Conservation (phyloP, 2,329 filamentous ascomycete genomes). For the Penicillium olsonii region DNA sequence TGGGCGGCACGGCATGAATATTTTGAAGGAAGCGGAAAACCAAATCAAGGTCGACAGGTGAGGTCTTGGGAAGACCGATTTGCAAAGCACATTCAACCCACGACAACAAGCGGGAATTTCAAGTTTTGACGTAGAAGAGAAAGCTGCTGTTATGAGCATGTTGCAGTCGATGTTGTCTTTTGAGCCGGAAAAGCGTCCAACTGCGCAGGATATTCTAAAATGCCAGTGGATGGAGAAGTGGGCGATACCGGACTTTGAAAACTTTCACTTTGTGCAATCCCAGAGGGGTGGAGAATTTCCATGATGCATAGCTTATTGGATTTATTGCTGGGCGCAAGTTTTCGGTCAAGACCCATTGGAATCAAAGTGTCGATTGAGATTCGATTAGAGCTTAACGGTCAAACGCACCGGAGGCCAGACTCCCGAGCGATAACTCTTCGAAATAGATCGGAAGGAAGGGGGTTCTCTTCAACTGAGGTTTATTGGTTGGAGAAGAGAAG, state of each 20-base stretch:
- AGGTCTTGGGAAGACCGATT: slow-evolving; percentile 17
- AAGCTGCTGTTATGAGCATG: slow-evolving; percentile 16
- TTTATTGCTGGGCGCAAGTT: too few species aligned
- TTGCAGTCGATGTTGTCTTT: slow-evolving; percentile 19
- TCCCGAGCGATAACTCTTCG: too few species aligned
- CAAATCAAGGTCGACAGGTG: slow-evolving; percentile 1
- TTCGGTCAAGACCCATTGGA: too few species aligned
- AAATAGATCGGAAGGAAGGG: too few species aligned
- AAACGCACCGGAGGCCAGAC: too few species aligned
- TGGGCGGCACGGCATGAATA: slow-evolving; percentile 15
- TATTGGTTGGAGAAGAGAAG: too few species aligned
- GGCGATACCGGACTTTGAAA: slow-evolving; percentile 16
- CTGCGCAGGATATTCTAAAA: slow-evolving; percentile 13
- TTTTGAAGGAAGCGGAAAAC: slow-evolving; percentile 9
- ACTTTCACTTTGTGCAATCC: not conserved
- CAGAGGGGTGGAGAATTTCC: not conserved
- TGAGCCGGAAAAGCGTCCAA: slow-evolving; percentile 13
- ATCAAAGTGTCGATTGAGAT: too few species aligned
- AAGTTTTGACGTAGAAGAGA: slow-evolving; percentile 13
- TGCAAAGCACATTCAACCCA: slow-evolving; percentile 10
- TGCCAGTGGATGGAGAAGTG: slow-evolving; percentile 23
- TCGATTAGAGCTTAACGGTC: too few species aligned
- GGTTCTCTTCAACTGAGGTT: too few species aligned
- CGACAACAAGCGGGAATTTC: slow-evolving; percentile 4
- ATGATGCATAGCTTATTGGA: too few species aligned